Evolutionary conservation across 2,329 filamentous ascomycete genomes (phyloP).

Genomic region (Fusarium verrucosum): DNA sequence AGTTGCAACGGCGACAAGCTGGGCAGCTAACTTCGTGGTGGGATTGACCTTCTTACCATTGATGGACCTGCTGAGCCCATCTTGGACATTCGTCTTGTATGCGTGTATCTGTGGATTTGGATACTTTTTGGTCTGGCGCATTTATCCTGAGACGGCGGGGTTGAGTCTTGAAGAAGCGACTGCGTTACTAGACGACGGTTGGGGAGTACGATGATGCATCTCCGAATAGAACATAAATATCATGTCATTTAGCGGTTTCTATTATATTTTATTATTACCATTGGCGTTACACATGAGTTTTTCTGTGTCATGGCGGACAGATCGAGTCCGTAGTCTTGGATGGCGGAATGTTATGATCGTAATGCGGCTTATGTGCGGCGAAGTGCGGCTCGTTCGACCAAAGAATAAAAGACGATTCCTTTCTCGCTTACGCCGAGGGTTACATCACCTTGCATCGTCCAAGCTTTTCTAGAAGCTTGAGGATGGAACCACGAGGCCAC

Average conservation of each 20-base stretch:
- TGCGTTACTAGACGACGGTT: conserved; percentile 74
- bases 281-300: conserved; percentile 9
- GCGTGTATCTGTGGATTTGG: conserved; percentile 73
- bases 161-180: conserved; percentile 83
- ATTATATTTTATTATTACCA: not conserved
- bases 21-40: conserved; percentile 86
- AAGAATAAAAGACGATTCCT: not conserved
- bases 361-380: conserved; percentile 33
- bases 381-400: conserved; percentile 10
- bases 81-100: conserved; percentile 85
- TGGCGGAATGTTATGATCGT: not conserved
- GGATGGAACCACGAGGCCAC: conserved; percentile 11
- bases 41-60: conserved; percentile 88
- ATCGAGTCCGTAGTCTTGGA: conserved; percentile 23
- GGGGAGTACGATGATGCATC: conserved; percentile 67
- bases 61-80: conserved; percentile 78
- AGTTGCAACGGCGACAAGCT: conserved; percentile 82
- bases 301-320: conserved; percentile 2
- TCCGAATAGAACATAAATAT: not conserved
- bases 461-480: conserved; percentile 20
- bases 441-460: conserved; percentile 42
- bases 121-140: conserved; percentile 73
- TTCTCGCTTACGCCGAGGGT: conserved; percentile 31
- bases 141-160: conserved; percentile 89
- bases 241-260: not conserved